phyloP scores from a whole-genome alignment of 805 yeast genomes.

The Maudiozyma barnettii region DNA sequence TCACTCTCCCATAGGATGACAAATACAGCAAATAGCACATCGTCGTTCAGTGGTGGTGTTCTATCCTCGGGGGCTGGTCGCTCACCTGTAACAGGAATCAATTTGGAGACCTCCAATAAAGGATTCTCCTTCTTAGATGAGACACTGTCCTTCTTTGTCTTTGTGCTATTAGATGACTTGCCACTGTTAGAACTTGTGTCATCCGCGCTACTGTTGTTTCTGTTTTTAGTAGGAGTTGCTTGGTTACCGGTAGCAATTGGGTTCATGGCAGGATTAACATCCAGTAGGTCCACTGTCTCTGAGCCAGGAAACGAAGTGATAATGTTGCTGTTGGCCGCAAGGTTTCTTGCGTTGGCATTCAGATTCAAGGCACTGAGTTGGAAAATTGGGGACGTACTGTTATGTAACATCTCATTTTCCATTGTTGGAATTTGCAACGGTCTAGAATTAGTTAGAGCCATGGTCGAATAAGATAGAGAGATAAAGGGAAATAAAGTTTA shows the following conservation, averaged over 20 bases:
- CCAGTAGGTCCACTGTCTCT: constrained; percentile 12
- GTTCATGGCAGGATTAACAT: constrained; percentile 13
- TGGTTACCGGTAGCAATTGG: not conserved
- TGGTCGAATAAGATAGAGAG: constrained; percentile 14
- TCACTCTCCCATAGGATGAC: constrained; percentile 62
- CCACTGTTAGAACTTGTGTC: not conserved
- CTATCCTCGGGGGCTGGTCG: constrained; percentile 64
- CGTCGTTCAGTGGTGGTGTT: constrained; percentile 47
- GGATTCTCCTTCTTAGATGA: constrained; percentile 18
- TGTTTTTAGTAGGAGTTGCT: constrained; percentile 6
- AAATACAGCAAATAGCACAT: constrained; percentile 67
- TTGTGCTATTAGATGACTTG: constrained; percentile 1
- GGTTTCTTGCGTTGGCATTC: constrained; percentile 1
- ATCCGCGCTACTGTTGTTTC: not conserved
- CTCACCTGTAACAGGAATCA: constrained; percentile 72
- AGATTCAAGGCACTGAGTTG: constrained; percentile 22
- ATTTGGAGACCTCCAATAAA: constrained; percentile 45
- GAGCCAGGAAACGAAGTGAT: constrained; percentile 7
- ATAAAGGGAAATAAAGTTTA: not conserved
- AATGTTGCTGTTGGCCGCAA: not conserved
- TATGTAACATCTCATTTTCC: constrained; percentile 28
- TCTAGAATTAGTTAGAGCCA: constrained; percentile 64
- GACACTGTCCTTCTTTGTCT: constrained; percentile 6
- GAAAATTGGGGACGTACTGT: constrained; percentile 27
- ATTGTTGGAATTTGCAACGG: constrained; percentile 43